Evolutionary conservation across 495 filamentous ascomycete species (phyloP).

Genomic region (Podospora australis): DNA sequence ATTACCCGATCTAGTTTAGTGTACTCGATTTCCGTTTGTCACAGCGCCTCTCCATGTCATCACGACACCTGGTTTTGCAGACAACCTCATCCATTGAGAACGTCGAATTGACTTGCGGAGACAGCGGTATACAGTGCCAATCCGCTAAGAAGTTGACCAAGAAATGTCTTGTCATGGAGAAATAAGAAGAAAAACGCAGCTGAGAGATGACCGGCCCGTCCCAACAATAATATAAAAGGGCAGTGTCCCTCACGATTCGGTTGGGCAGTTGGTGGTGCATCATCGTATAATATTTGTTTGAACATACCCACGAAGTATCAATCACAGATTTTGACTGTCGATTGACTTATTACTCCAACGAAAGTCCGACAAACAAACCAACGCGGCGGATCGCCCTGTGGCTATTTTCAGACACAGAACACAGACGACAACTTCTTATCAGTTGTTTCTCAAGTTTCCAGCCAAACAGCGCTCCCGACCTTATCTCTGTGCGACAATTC

Average conservation of each 20-base stretch:
- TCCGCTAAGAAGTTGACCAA: too few relatives aligned
- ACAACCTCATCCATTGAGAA: constrained; percentile 13
- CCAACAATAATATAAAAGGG: constrained; percentile 13
- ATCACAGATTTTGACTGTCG: too few relatives aligned
- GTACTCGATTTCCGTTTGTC: constrained; percentile 18
- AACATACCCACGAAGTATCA: not conserved
- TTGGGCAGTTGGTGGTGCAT: not conserved
- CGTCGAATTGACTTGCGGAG: constrained; percentile 7
- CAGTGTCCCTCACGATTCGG: not conserved
- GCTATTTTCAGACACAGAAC: constrained; percentile 18
- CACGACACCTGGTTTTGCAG: constrained; percentile 20
- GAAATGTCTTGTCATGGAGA: too few relatives aligned
- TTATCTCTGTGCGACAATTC: constrained; percentile 24
- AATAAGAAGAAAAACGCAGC: not conserved
- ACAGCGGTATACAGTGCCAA: constrained; percentile 3
- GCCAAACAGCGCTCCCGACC: constrained; percentile 18
- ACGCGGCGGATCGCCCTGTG: constrained; percentile 3
- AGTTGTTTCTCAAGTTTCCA: constrained; percentile 5
- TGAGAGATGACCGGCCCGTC: too few relatives aligned
- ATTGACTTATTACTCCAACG: constrained; percentile 10
- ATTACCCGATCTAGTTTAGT: constrained; percentile 24
- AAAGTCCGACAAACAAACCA: not conserved
- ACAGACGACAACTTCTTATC: constrained; percentile 10
- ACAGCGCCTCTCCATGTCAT: constrained; percentile 23
- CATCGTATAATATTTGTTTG: too few relatives aligned